Base-by-base conservation (phyloP, 805 yeast genomes). In the Candida boleticola region DNA sequence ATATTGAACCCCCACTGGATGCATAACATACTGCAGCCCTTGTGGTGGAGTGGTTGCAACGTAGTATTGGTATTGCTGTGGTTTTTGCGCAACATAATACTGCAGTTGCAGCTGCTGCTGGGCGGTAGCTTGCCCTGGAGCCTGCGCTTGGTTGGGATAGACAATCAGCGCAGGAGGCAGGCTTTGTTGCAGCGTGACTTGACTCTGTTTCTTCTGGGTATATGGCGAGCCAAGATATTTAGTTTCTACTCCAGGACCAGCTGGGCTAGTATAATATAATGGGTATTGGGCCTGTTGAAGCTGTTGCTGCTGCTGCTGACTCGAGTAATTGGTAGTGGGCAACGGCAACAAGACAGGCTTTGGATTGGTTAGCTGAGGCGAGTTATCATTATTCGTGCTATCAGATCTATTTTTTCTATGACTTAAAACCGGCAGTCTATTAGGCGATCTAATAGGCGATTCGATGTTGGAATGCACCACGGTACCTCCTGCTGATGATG, bases 361-460 rank as follows among this genome's bases (percentile, higher is more conserved):
- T 5, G 41, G 14, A 16, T 38, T 38, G 35, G 17, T 21, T 18
- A 38, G 3, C 3, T 29, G 21, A 3, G 41, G 41, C 4, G 41
- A 38, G n/a, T n/a, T n/a, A 29, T 27, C 33, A 9, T 27, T 47
- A 14, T 53, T 62, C 40, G 58, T 57, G 14, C 54, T 52, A 29
- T 57, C 64, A 3, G 64, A 56, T 18, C 47, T 46, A 3, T 51
- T 51, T 36, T 64, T 50, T 40, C 55, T 51, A 40, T 60, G 63
- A 2, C 38, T 23, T 2, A 45, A 34, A 9, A 40, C 36, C 1
- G 68, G 69, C 55, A 59, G 63, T 38, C 53, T 57, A 21, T 48
- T 54, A 4, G 68, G 67, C 3, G 68, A 61, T 31, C 63, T 51
- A 5, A 48, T 40, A 1, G 67, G 68, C 5, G 68, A 63, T 5